phyloP scores from a whole-genome alignment of 139 green algal species.

The Ostreobium quekettii region DNA sequence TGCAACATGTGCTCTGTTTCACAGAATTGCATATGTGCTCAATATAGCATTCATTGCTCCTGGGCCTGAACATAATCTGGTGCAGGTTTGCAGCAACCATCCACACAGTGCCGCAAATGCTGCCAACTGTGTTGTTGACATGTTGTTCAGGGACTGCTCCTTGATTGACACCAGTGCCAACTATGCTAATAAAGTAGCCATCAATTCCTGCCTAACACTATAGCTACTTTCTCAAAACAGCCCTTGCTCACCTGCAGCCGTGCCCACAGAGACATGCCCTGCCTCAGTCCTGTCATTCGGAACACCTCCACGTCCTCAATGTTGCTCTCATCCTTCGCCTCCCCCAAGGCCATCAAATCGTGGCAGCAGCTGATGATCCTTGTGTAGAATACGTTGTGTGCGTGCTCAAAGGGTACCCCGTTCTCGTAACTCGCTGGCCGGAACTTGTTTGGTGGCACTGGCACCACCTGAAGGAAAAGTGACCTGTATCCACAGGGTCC shows the following conservation, averaged over 20 bases:
- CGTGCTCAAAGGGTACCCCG: conserved; percentile 71
- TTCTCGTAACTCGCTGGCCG: conserved; percentile 40
- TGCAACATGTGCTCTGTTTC: too few species aligned
- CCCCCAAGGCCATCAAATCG: conserved; percentile 42
- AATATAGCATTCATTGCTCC: too few species aligned
- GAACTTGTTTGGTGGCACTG: conserved; percentile 87
- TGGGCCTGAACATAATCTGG: too few species aligned
- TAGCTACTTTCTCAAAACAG: not conserved
- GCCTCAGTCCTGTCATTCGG: not conserved
- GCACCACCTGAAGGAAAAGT: conserved; percentile 84
- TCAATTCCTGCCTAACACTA: not conserved
- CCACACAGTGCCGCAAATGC: too few species aligned
- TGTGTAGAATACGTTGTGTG: conserved; percentile 72
- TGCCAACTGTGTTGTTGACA: too few species aligned
- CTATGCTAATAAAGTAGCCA: not conserved
- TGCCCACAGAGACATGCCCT: not conserved
- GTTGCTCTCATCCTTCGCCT: not conserved
- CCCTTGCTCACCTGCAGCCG: conserved; percentile 1
- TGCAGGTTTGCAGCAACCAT: too few species aligned
- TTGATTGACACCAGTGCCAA: not conserved
- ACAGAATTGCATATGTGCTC: too few species aligned
- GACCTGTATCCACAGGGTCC: conserved; percentile 39
- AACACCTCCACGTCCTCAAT: conserved; percentile 11
- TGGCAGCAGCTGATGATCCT: conserved; percentile 70
- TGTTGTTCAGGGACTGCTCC: too few species aligned